These are phyloP conservation scores for Nakaseomyces delphensis DNA, from an alignment of 1,139 yeast species.

Conservation along the genomic window DNA sequence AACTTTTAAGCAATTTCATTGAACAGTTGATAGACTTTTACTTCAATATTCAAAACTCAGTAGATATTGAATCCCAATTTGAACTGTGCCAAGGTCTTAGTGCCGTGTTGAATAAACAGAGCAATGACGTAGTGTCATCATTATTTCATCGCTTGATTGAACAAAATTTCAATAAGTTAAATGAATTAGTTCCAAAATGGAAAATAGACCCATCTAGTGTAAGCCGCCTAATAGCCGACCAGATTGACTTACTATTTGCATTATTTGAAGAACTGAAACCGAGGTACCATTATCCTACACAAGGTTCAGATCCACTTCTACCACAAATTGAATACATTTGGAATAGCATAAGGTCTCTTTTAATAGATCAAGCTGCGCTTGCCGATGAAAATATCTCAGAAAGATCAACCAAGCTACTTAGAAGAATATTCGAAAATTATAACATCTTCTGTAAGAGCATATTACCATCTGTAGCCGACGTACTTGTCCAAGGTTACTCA, in stretches of 20 bases:
- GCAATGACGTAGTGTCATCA: constrained; percentile 36
- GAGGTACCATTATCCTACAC: constrained; percentile 29
- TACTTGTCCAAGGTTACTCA: constrained; percentile 60
- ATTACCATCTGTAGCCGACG: constrained; percentile 54
- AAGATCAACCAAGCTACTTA: constrained; percentile 59
- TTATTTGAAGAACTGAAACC: constrained; percentile 55
- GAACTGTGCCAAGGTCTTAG: constrained; percentile 89
- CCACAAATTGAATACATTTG: constrained; percentile 26
- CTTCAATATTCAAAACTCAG: constrained; percentile 44
- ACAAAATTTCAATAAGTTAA: constrained; percentile 52
- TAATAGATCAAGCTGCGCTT: constrained; percentile 22
- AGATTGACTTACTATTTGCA: constrained; percentile 65
- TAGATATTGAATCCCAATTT: constrained; percentile 63
- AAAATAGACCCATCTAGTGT: constrained; percentile 28
- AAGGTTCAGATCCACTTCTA: constrained; percentile 27
- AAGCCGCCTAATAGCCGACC: constrained; percentile 55
- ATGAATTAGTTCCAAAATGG: constrained; percentile 25
- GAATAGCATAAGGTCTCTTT: constrained; percentile 18
- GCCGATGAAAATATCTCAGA: constrained; percentile 40
- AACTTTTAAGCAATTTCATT: constrained; percentile 54
- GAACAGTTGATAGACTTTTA: constrained; percentile 74
- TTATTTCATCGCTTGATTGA: constrained; percentile 53
- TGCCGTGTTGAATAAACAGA: constrained; percentile 61
- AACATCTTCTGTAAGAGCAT: constrained; percentile 52
- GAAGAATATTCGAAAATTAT: constrained; percentile 49